phyloP scores from a whole-genome alignment of 768 basidiomycete genomes.

The Chalciporus sphaerocephalus region DNA sequence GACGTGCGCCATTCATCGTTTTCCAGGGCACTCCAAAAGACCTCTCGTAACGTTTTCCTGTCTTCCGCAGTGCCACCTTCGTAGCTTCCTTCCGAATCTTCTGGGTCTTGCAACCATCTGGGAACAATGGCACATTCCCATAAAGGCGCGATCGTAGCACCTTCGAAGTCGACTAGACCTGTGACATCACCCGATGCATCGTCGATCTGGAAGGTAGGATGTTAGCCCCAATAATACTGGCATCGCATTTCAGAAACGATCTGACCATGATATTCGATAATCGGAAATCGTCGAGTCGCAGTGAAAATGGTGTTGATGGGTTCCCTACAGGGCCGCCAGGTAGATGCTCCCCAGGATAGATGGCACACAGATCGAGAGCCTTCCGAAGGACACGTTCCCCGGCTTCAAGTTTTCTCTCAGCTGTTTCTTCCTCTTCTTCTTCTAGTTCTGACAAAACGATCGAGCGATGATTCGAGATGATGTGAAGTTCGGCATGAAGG shows the following conservation, averaged over 20 bases:
- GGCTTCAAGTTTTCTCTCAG: background rate
- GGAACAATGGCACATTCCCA: conserved; percentile 24
- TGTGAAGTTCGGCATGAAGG: background rate
- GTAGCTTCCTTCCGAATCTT: conserved; percentile 7
- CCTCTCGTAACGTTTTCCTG: background rate
- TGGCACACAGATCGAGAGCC: background rate
- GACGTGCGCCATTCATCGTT: background rate
- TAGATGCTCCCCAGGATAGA: conserved; percentile 1
- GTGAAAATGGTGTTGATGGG: background rate
- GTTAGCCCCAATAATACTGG: too few relatives aligned
- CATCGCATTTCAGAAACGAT: too few relatives aligned
- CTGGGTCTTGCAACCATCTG: conserved; percentile 13
- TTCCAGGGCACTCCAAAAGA: background rate
- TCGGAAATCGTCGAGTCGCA: conserved; percentile 1
- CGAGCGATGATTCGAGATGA: background rate
- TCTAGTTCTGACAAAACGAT: background rate
- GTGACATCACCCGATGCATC: background rate
- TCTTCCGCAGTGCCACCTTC: background rate
- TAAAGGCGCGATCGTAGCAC: conserved; percentile 14
- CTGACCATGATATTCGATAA: conserved; percentile 3
- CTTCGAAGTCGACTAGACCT: conserved; percentile 17
- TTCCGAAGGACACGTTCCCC: background rate
- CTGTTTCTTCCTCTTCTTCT: background rate
- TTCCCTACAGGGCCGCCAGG: background rate
- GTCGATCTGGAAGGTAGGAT: too few relatives aligned